Percentiles rank a stretch among this genome's conserved stretches.
Conservation (phyloP, 352 stramenopile species). For the Plasmopara halstedii region DNA sequence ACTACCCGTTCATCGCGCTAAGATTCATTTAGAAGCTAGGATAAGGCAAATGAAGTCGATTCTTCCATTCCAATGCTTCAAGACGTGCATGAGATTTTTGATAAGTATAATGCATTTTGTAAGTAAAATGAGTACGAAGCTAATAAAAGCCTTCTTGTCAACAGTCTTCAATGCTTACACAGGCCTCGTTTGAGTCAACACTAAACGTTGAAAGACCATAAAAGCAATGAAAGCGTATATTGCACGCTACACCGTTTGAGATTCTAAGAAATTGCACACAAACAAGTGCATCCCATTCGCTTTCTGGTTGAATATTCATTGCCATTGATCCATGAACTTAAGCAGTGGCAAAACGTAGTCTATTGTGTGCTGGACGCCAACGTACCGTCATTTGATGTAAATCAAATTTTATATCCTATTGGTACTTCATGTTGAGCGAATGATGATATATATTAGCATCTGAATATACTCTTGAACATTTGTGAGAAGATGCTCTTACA, state of each 20-base stretch:
- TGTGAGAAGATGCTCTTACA: too few species aligned
- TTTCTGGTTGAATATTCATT: conserved; percentile 54
- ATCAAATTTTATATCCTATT: conserved; percentile 54
- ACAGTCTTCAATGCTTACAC: conserved; percentile 47
- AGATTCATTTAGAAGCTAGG: conserved; percentile 56
- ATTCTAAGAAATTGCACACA: conserved; percentile 63
- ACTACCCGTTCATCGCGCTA: conserved; percentile 28
- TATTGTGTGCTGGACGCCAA: conserved; percentile 29
- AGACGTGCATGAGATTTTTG: conserved; percentile 43
- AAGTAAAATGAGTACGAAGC: conserved; percentile 38
- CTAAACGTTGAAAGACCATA: conserved; percentile 34
- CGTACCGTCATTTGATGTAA: conserved; percentile 46
- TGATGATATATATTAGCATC: too few species aligned
- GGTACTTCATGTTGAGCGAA: conserved; percentile 50
- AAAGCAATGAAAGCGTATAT: conserved; percentile 51
- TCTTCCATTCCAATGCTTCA: conserved; percentile 55
- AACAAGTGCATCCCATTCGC: conserved; percentile 60
- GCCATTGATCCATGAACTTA: conserved; percentile 42
- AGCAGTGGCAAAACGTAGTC: conserved; percentile 36
- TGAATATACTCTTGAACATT: too few species aligned
- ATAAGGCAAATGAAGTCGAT: conserved; percentile 40
- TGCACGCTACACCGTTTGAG: conserved; percentile 35
- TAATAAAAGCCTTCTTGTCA: conserved; percentile 41
- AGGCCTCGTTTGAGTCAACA: conserved; percentile 20
- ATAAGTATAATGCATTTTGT: conserved; percentile 36